Evolutionary conservation across 306 rosid species (phyloP), one percentile per base, ranked within the genome.

Genomic region (Ochetophila trinervis): DNA sequence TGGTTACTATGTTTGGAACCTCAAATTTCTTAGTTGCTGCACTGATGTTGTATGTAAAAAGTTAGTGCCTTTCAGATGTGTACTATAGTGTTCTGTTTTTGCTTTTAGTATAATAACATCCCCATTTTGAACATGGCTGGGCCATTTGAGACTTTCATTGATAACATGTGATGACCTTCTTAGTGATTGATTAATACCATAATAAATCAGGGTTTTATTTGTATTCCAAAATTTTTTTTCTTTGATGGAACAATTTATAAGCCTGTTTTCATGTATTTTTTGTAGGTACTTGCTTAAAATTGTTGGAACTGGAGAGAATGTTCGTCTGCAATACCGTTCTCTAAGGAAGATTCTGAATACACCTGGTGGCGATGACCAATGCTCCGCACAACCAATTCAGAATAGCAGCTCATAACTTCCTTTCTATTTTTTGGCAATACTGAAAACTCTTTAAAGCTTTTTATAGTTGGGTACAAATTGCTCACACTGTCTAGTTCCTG

Each of bases 311-410:
- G 97, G 94, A 57, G 99, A 93, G 72, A 90, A 86, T 71, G 94
- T 93, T 66, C 90, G 99, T 40, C 73, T 93, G 81, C 97, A 93
- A 71, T 93, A 93, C 75, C 96, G 97, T 51, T 93, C 99, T 48
- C 96, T 93, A 50, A 70, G 99, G 74, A 93, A 93, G 86, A 82
- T 84, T 57, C 65, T 69, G 53, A 87, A 60, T 74, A 37, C 89
- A 12, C 69, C 76, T 18, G 67, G 65, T 15, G 57, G 63, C 5
- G 86, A 78, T 9, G 58, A 88, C 73, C 71, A 80, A 50, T 67
- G 81, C 55, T 78, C 83, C 52, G 60, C 76, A 16, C 89, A 82
- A 68, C 75, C 83, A 68, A 75, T 87, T 72, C 91, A 80, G 76
- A 88, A 76, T 65, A 86, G 76, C 76, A 71, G 83, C 84, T 76